Evolutionary conservation across 2,329 filamentous ascomycete species (phyloP), one percentile per base, ranked within the genome.

Genomic region (Venturia oleaginea): DNA sequence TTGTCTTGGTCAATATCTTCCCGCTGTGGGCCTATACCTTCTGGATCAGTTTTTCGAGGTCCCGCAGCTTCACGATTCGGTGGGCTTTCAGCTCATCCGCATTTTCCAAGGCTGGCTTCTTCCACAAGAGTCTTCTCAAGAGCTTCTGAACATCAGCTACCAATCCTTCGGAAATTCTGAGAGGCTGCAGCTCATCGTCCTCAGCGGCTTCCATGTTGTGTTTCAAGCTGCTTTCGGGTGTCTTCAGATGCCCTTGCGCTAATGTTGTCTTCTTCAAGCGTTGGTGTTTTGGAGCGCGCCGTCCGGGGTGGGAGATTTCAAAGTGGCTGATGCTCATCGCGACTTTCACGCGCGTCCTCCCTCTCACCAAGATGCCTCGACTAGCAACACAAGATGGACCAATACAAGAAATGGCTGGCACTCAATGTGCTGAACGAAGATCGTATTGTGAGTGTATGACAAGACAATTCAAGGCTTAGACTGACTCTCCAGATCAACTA

Each of bases 401-500:
- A 77, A 68, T 87, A 90, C 72, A 86, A 81, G 68, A 86, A 86
- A 65, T 93, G 86, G 70, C 83, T 96, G 7, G 89, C 89, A 4
- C 85, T 87, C 69, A 85, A 87, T 71, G 83, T 96, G 65, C 81
- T 96, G 67, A 87, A 86, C 65, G 90, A 96, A 72, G 85, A 87
- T 68, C 85, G 85, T 68, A 83, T 88, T 67, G 90, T 93, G 76
- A 72, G 74, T 22, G 34, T 34, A 42, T 32, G 27, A 42, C 32
- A 2, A 59, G 22, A 48, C 32, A 19, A 40, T 27, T 42, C 24
- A 34, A 6, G 30, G 6, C 22, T 38, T 8, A 10, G 3, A 57
- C 8, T 63, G 15, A 65, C 67, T 54, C 65, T n/a, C 46, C 71
- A 96, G 92, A 83, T 96, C 71, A 96, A 90, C 61, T 97, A 97